These are phyloP conservation scores for Bonia amplexicaulis DNA, from an alignment of 176 grass and related monocot genomes.

Conservation along the genomic window DNA sequence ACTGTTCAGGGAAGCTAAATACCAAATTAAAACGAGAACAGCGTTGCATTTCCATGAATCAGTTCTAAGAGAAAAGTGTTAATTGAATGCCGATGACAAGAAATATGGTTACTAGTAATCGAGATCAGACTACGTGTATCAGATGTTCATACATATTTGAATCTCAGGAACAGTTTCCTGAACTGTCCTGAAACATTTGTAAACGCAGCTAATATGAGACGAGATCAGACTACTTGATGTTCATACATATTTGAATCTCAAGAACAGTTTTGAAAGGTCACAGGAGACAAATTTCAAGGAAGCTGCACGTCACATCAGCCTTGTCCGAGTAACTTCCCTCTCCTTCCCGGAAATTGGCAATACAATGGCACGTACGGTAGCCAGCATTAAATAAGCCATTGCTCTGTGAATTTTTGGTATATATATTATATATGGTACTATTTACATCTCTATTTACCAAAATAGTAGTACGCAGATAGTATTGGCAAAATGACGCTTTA, in stretches of 20 bases:
- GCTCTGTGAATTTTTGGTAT: too few relatives aligned
- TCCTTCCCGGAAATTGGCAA: constrained; percentile 18
- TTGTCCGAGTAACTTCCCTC: neutral
- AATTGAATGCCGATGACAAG: neutral
- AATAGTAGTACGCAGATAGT: too few relatives aligned
- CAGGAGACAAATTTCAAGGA: neutral
- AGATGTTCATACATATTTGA: too few relatives aligned
- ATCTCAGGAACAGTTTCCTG: neutral
- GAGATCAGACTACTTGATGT: neutral
- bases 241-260: neutral
- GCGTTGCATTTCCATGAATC: too few relatives aligned
- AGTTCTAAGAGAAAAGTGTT: too few relatives aligned
- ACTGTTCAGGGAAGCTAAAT: neutral
- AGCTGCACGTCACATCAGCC: neutral
- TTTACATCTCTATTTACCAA: too few relatives aligned
- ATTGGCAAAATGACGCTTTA: too few relatives aligned
- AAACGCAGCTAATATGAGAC: neutral
- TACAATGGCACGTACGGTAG: neutral
- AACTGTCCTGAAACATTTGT: neutral
- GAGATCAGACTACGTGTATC: too few relatives aligned
- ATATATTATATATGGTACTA: too few relatives aligned
- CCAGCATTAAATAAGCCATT: neutral
- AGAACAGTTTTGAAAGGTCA: neutral
- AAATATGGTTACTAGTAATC: neutral
- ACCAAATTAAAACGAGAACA: neutral